These are phyloP conservation scores for Colletotrichum sp. DNA, from an alignment of 2,329 filamentous ascomycete genomes.

Conservation along the genomic window DNA sequence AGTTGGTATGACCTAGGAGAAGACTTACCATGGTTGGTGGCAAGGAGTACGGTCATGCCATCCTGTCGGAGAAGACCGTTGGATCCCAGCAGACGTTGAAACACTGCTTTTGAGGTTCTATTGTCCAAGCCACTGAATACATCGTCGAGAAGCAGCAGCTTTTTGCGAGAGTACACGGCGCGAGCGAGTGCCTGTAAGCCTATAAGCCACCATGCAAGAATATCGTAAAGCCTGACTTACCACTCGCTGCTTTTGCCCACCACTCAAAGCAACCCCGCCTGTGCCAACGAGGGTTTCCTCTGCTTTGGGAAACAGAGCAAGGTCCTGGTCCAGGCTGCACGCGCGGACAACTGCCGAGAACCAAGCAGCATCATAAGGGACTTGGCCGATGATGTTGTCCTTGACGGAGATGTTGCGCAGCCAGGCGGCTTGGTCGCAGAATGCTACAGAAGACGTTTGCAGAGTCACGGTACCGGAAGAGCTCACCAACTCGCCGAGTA, in stretches of 20 bases:
- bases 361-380: slow-evolving; percentile 29
- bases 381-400: slow-evolving; percentile 40
- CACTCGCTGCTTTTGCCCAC: slow-evolving; percentile 47
- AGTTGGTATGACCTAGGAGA: not conserved
- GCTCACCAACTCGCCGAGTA: slow-evolving; percentile 40
- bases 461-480: slow-evolving; percentile 10
- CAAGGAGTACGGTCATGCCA: slow-evolving; percentile 44
- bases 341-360: slow-evolving; percentile 31
- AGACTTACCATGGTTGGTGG: slow-evolving; percentile 39
- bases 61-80: slow-evolving; percentile 43
- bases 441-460: slow-evolving; percentile 34
- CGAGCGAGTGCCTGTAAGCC: slow-evolving; percentile 44
- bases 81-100: slow-evolving; percentile 42
- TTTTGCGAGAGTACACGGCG: slow-evolving; percentile 44
- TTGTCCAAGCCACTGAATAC: slow-evolving; percentile 49
- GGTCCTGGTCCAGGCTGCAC: slow-evolving; percentile 39
- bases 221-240: slow-evolving; percentile 26
- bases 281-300: slow-evolving; percentile 42
- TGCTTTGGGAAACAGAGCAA: slow-evolving; percentile 32
- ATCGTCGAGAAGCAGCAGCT: slow-evolving; percentile 50
- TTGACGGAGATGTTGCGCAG: slow-evolving; percentile 43
- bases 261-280: slow-evolving; percentile 45
- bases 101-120: slow-evolving; percentile 45
- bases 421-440: slow-evolving; percentile 49
- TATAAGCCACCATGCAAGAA: not conserved